phyloP scores from a whole-genome alignment of 1,284 basidiomycete species.

The Phenoliferia sp. region DNA sequence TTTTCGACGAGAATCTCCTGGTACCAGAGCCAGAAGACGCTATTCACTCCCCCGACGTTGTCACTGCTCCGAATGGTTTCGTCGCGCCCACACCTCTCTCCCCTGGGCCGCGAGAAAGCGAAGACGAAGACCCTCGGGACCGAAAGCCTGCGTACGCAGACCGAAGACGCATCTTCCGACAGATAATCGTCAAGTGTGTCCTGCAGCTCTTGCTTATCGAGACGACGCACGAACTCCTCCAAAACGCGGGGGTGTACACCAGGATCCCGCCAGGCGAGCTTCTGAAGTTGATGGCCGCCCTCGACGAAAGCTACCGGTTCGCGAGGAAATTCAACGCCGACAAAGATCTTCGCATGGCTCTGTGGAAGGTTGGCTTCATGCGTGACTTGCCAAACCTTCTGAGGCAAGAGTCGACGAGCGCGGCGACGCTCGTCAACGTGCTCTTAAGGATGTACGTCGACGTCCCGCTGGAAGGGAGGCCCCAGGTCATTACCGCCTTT shows the following conservation, averaged over 20 bases:
- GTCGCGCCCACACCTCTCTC: constrained; percentile 75
- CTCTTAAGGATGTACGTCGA: constrained; percentile 92
- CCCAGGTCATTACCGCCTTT: constrained; percentile 79
- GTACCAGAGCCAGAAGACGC: constrained; percentile 40
- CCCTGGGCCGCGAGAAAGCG: constrained; percentile 42
- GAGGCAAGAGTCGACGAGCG: constrained; percentile 97
- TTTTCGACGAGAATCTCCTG: constrained; percentile 85
- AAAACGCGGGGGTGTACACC: constrained; percentile 84
- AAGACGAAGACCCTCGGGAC: constrained; percentile 2
- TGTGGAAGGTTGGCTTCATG: constrained; percentile 99
- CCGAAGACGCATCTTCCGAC: constrained; percentile 86
- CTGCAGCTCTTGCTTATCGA: constrained; percentile 95
- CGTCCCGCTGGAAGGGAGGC: constrained; percentile 69
- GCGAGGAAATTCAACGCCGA: constrained; percentile 97
- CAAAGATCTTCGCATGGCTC: constrained; percentile 88
- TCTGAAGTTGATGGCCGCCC: constrained; percentile 83
- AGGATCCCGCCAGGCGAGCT: constrained; percentile 93
- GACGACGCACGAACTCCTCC: constrained; percentile 91
- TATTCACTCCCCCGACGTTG: constrained; percentile 6
- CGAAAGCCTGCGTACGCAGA: constrained; percentile 45
- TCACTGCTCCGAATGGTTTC: constrained; percentile 48
- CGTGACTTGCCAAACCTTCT: constrained; percentile 96
- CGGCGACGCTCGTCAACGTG: constrained; percentile 88
- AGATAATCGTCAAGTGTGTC: constrained; percentile 99
- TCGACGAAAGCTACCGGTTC: constrained; percentile 96